Base-by-base conservation (phyloP, 139 green algal species). In the Picochlorum sp. region DNA sequence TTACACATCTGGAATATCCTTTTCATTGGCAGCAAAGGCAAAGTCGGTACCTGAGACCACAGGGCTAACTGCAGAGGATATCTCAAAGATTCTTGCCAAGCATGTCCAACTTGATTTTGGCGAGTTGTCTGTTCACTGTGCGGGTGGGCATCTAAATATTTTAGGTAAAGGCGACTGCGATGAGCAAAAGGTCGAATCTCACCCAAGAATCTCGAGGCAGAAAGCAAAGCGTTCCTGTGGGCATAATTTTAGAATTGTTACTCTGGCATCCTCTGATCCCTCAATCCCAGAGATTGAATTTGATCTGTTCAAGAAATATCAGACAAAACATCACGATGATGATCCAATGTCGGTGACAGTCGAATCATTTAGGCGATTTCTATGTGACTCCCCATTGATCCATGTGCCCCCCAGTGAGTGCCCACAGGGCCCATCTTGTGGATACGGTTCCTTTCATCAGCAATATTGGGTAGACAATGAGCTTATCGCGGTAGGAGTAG, bases 371-470 rank as follows among this genome's bases (percentile, higher is more conserved):
- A 45, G 15, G 10, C 64, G 73, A 45, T 92, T 94, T 66, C 78
- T 94, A n/a, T 76, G 89, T 3, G 82, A 94, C 62, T 78, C 75
- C 1, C 88, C 88, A 2, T 72, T 95, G 59, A 49, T 38, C 11
- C 34, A 16, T 18, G 49, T 66, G 3, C 66, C 77, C 16, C 46
- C 59, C 41, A 34, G 51, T 23, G n/a, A 34, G 23, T 59, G 51
- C 51, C 65, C 65, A 4, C 26, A 44, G 11, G 62, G 46, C 46
- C 66, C 74, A 2, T 56, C 64, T 16, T 65, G 18, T 44, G 71
- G 74, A 26, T 95, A 89, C 60, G 91, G 91, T 38, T 82, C 82
- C 51, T 96, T 95, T 74, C 92, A 97, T 75, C 85, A 95, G 78
- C 90, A 97, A 76, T 98, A 97, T 73, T 85, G 92, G 71, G 69